A percentile compares a stretch with the other conserved stretches of the same genome.
Evolutionary conservation across 208 protist species (phyloP).

Genomic region (Endotrypanum monterogeii): DNA sequence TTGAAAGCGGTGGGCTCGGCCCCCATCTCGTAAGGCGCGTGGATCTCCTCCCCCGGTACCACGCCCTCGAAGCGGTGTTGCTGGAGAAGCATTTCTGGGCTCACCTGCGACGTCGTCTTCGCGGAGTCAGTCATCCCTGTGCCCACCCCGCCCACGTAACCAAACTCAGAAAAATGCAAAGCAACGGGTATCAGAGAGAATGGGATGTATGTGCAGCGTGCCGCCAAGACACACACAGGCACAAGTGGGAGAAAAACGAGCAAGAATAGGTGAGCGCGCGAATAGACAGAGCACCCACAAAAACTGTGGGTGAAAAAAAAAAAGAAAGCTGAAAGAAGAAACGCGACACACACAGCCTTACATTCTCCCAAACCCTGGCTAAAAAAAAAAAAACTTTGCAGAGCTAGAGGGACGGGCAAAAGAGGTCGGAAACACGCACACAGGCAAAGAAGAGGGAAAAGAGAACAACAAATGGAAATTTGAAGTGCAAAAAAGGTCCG

Average conservation of each 20-base stretch:
- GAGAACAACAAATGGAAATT: not conserved
- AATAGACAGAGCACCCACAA: not conserved
- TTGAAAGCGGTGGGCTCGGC: not conserved
- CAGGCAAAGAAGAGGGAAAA: not conserved
- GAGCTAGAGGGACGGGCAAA: not conserved
- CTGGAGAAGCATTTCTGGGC: not conserved
- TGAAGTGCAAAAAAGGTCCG: too few species aligned
- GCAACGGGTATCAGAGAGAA: not conserved
- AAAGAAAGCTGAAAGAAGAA: not conserved
- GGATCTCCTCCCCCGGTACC: constrained; percentile 4
- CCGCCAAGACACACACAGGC: not conserved
- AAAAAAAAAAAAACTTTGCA: not conserved
- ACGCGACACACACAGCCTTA: not conserved
- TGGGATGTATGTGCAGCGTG: not conserved
- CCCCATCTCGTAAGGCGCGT: constrained; percentile 25
- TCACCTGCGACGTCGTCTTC: not conserved
- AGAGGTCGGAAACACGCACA: too few species aligned
- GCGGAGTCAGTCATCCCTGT: not conserved
- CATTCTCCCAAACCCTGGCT: not conserved
- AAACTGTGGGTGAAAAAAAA: not conserved
- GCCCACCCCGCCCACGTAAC: not conserved
- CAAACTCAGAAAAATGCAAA: not conserved
- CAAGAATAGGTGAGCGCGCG: not conserved
- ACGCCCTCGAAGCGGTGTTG: not conserved
- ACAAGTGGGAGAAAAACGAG: not conserved